phyloP scores from a whole-genome alignment of 2,329 filamentous ascomycete genomes.

The Fusarium sacchari region DNA sequence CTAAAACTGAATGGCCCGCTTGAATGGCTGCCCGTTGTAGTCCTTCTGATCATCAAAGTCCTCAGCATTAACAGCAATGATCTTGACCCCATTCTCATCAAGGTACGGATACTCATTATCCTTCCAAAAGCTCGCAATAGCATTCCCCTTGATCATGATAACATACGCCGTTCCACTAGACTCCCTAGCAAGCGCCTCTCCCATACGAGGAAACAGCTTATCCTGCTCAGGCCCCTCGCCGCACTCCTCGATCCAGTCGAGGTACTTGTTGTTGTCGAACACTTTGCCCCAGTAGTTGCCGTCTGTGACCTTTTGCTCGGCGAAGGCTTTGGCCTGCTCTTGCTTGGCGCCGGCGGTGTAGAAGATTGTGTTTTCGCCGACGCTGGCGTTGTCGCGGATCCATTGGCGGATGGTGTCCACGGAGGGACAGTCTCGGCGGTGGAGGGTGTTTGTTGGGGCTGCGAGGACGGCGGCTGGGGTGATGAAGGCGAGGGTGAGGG shows the following conservation, averaged over 20 bases:
- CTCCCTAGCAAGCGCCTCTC: background rate
- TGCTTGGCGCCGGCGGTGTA: background rate
- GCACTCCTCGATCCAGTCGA: background rate
- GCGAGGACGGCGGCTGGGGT: fast-evolving
- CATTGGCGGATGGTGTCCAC: background rate
- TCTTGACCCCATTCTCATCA: background rate
- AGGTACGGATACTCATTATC: background rate
- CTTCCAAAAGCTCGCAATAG: background rate
- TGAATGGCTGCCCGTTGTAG: background rate
- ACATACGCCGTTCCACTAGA: background rate
- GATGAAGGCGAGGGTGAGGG: background rate
- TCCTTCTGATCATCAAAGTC: background rate
- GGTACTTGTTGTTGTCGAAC: background rate
- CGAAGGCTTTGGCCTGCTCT: background rate
- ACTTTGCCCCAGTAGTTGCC: background rate
- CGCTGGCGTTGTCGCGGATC: background rate
- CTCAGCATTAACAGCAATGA: background rate
- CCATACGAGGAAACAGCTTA: background rate
- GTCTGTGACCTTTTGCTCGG: background rate
- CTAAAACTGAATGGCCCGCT: background rate
- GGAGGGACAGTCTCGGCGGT: background rate
- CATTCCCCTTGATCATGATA: background rate
- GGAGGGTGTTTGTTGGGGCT: background rate
- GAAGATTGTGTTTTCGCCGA: background rate
- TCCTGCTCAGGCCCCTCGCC: background rate